Evolutionary conservation across 371 early-diverging fungal genomes (phyloP).

Genomic region (Mucor velutinosus): DNA sequence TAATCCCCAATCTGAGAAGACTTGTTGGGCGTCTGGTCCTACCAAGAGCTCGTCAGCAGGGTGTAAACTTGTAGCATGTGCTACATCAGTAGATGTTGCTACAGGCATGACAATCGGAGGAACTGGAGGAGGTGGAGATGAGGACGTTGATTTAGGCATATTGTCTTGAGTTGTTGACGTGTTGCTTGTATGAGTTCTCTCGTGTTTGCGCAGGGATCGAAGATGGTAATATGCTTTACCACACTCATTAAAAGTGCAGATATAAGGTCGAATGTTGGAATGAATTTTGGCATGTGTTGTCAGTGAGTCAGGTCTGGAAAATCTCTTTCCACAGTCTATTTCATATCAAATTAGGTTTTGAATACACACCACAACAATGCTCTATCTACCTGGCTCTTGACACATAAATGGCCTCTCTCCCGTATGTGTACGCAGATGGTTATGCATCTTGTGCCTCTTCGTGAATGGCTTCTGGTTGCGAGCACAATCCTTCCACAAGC

Average conservation of each 20-base stretch:
- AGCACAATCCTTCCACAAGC: conserved; percentile 76
- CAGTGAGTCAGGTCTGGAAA: conserved; percentile 82
- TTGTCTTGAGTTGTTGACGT: neutral
- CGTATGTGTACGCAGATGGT: conserved; percentile 84
- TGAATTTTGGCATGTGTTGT: conserved; percentile 85
- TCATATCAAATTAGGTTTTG: neutral
- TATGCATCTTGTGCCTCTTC: conserved; percentile 82
- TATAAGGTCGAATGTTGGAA: conserved; percentile 66
- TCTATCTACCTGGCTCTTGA: conserved; percentile 24
- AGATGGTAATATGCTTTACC: conserved; percentile 73
- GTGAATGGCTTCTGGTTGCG: conserved; percentile 73
- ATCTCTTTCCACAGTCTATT: conserved; percentile 71
- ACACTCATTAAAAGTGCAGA: conserved; percentile 58
- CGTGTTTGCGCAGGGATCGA: conserved; percentile 72
- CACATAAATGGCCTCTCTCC: conserved; percentile 67
- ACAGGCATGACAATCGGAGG: conserved; percentile 3
- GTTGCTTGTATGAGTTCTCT: conserved; percentile 40
- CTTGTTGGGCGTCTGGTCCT: conserved; percentile 12
- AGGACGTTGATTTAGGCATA: neutral
- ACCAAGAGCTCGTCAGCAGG: conserved; percentile 7
- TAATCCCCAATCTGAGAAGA: conserved; percentile 23
- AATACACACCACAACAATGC: neutral
- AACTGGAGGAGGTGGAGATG: conserved; percentile 9
- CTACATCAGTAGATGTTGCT: neutral
- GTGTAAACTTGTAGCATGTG: conserved; percentile 11